Evolutionary conservation across 768 basidiomycete species (phyloP).

Genomic region (Trametes cingulata): DNA sequence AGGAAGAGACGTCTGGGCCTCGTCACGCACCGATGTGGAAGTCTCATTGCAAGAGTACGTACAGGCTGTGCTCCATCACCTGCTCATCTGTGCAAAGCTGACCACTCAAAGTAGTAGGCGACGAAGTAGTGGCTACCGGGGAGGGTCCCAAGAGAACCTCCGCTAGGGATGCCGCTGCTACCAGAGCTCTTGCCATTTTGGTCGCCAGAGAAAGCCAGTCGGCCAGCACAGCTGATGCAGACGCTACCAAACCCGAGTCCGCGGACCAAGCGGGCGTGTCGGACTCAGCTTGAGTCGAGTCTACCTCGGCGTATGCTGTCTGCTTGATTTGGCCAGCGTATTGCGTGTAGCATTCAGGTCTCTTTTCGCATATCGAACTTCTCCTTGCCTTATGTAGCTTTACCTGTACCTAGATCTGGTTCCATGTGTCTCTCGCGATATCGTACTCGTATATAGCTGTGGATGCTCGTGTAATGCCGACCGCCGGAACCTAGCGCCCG

Average conservation of each 20-base stretch:
- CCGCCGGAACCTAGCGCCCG: background rate
- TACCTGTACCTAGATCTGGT: slow-evolving; percentile 8
- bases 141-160: slow-evolving; percentile 52
- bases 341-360: background rate
- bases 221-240: background rate
- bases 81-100: slow-evolving; percentile 9
- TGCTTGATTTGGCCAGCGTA: background rate
- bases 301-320: too few relatives aligned
- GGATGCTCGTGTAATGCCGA: slow-evolving; percentile 1
- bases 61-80: background rate
- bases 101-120: slow-evolving; percentile 45
- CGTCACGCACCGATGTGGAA: slow-evolving; percentile 54
- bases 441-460: slow-evolving; percentile 7
- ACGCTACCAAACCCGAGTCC: background rate
- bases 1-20: slow-evolving; percentile 46
- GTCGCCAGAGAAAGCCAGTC: background rate
- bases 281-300: background rate
- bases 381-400: background rate
- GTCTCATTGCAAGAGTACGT: slow-evolving; percentile 57
- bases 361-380: slow-evolving; percentile 4
- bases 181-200: slow-evolving; percentile 10
- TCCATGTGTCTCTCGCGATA: background rate
- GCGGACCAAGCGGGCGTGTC: background rate
- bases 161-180: slow-evolving; percentile 21
- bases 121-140: slow-evolving; percentile 49